Conservation (phyloP, 371 early-diverging fungal genomes). For the Syncephalastrum sp. region DNA sequence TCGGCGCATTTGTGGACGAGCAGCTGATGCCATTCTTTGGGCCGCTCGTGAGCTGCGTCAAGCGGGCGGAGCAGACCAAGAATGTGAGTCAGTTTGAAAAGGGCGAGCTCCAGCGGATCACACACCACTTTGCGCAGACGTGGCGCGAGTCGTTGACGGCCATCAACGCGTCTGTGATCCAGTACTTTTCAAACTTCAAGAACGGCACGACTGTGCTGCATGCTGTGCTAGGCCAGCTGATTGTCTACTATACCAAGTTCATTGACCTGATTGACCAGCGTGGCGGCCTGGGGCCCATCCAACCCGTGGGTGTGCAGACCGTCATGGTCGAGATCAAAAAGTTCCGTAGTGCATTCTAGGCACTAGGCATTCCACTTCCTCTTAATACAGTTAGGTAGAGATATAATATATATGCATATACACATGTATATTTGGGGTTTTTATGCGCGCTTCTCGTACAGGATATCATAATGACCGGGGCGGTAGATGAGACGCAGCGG, state of each 20-base stretch:
- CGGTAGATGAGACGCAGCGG: conserved; percentile 45
- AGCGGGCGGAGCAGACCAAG: conserved; percentile 57
- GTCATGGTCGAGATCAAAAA: conserved; percentile 93
- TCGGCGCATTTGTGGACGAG: conserved; percentile 82
- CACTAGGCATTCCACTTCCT: no score
- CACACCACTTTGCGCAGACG: conserved; percentile 69
- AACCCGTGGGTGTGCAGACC: conserved; percentile 86
- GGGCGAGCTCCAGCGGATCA: conserved; percentile 61
- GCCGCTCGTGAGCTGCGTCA: conserved; percentile 72
- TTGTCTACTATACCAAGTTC: conserved; percentile 88
- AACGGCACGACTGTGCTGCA: conserved; percentile 89
- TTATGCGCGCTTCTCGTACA: conserved; percentile 30
- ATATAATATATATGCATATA: background rate
- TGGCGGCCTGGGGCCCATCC: conserved; percentile 50
- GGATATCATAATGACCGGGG: conserved; percentile 65
- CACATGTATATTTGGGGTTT: no score
- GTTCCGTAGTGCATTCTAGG: conserved; percentile 67
- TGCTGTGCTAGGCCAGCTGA: conserved; percentile 78
- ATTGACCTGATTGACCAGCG: conserved; percentile 73
- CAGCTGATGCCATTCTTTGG: conserved; percentile 82
- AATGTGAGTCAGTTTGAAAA: conserved; percentile 17
- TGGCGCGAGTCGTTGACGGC: conserved; percentile 77
- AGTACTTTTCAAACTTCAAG: conserved; percentile 89
- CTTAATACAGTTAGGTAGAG: conserved; percentile 22
- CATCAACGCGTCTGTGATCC: conserved; percentile 82